These are phyloP conservation scores for Lecanicillium sp. DNA, from an alignment of 2,329 filamentous ascomycete species.

Conservation along the genomic window DNA sequence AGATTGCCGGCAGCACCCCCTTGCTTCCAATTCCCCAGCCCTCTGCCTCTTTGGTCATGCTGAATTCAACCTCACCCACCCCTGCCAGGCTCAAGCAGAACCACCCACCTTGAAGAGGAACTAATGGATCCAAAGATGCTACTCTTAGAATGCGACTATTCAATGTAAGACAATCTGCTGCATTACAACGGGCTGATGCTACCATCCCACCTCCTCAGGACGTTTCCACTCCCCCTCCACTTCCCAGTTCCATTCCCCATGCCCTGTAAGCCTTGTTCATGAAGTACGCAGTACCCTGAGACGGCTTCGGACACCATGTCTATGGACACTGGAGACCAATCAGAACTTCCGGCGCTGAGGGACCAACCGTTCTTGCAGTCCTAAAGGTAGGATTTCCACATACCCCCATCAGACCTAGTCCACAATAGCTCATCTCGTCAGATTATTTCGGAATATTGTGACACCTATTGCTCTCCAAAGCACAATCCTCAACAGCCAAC, in stretches of 20 bases:
- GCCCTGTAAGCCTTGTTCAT: conserved; percentile 6
- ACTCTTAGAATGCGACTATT: background rate
- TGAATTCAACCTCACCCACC: background rate
- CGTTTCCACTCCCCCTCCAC: conserved; percentile 6
- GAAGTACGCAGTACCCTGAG: conserved; percentile 3
- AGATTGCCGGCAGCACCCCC: background rate
- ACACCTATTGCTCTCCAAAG: background rate
- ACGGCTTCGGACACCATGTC: conserved; percentile 11
- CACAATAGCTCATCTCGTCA: conserved; percentile 8
- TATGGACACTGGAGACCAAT: conserved; percentile 8
- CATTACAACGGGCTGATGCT: conserved; percentile 8
- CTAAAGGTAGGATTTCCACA: conserved; percentile 1
- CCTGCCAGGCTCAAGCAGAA: too few species aligned
- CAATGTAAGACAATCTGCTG: conserved; percentile 12
- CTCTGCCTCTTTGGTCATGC: background rate
- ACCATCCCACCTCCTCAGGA: conserved; percentile 7
- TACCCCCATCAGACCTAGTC: conserved; percentile 13
- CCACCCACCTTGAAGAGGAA: too few species aligned
- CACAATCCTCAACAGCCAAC: background rate
- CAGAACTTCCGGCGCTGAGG: background rate
- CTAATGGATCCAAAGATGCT: background rate
- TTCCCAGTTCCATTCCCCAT: conserved; percentile 2
- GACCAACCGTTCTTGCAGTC: background rate
- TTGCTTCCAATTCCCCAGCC: background rate
- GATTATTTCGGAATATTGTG: conserved; percentile 11